phyloP scores from a whole-genome alignment of 352 stramenopile genomes.

The Globisporangium parvum region DNA sequence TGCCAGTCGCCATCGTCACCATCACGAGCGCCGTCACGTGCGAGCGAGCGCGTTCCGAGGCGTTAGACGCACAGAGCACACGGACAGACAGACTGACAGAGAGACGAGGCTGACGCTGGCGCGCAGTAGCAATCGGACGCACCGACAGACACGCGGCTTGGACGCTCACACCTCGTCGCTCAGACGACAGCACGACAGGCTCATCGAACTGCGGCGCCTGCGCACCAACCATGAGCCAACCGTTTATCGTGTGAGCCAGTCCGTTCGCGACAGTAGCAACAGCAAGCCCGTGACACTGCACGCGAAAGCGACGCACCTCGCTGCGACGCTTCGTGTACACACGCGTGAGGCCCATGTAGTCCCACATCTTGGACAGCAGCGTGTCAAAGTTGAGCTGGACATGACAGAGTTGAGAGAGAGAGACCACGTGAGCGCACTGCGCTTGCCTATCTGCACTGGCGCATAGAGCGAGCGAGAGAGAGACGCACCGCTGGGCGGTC shows the following conservation, averaged over 20 bases:
- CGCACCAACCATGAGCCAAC: slow-evolving; percentile 4
- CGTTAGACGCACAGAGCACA: background rate
- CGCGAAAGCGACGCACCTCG: too few species aligned
- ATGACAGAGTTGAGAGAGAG: slow-evolving; percentile 13
- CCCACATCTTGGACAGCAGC: slow-evolving; percentile 85
- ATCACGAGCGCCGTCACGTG: too few species aligned
- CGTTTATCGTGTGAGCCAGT: too few species aligned
- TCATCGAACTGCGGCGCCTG: slow-evolving; percentile 71
- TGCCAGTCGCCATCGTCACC: slow-evolving; percentile 12
- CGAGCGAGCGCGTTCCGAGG: too few species aligned
- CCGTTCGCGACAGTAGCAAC: too few species aligned
- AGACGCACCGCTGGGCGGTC: slow-evolving; percentile 55
- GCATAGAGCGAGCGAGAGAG: too few species aligned
- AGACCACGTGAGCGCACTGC: background rate
- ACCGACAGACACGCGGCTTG: slow-evolving; percentile 82
- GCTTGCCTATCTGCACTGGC: background rate
- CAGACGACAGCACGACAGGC: slow-evolving; percentile 78
- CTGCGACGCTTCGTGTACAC: slow-evolving; percentile 87
- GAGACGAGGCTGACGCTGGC: background rate
- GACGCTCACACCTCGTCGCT: slow-evolving; percentile 76
- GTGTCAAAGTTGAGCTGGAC: slow-evolving; percentile 95
- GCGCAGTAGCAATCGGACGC: slow-evolving; percentile 13
- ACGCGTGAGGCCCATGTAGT: slow-evolving; percentile 87
- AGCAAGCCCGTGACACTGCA: too few species aligned
- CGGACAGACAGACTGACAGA: too few species aligned